Base-by-base conservation (phyloP, 1,139 yeast species). In the Candida sp. region DNA sequence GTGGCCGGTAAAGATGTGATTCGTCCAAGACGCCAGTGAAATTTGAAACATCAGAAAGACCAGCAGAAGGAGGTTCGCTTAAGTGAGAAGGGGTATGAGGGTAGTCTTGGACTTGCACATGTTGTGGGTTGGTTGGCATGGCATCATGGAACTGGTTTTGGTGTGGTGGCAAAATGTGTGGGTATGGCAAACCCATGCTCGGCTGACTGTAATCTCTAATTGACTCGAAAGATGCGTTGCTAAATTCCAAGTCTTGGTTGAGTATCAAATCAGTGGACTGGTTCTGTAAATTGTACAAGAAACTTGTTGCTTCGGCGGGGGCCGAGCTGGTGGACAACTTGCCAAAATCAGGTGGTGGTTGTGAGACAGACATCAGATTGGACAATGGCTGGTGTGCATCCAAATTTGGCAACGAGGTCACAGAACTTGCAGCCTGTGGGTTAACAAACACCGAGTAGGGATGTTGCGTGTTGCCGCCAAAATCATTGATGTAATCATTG, bases 201-300 rank as follows among this genome's bases (percentile, higher is more conserved):
- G 47, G 40, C 41, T 49, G 51, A 32, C 48, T 49, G 28, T 54
- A 58, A 47, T 69, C 71, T 6, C 70, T 70, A 39, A 69, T 63
- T 4, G 68, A 63, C 33, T 70, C 73, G 30, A 69, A 59, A 2
- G 70, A 65, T 7, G 65, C 69, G 49, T 63, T 67, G 3, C 62
- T 64, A 42, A 67, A 54, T 28, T 69, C 72, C 46, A 65, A 65
- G 38, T 69, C 73, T 26, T 60, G 57, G 40, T 60, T 49, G 7
- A 49, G 62, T 63, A 69, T 57, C 42, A 66, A 60, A 46, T 66
- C 70, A 46, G 57, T 40, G 12, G 51, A 49, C 23, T 54, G 57
- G 25, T 54, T 50, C 25, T 44, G 54, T 42, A 11, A 55, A 51
- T 47, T 58, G 56, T 41, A 54, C 50, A 44, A 57, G 52, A 46